Evolutionary conservation across 73 alveolate genomes (phyloP).

Genomic region (Tetrahymena thermophila): DNA sequence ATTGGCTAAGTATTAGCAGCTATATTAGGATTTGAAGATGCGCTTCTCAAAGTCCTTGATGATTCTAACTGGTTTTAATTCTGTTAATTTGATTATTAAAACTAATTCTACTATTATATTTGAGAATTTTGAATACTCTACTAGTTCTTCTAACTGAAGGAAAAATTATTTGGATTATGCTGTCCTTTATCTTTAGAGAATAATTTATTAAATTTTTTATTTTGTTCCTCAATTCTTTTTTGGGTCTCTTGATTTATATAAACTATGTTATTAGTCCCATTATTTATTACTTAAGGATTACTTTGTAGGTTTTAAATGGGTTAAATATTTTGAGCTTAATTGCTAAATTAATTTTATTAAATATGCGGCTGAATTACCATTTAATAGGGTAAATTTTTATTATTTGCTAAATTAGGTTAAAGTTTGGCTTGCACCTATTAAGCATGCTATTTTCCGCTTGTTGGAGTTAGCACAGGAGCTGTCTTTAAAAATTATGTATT

Average conservation of each 20-base stretch:
- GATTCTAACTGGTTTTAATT: neutral
- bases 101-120: neutral
- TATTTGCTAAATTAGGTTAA: neutral
- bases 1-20: neutral
- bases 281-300: neutral
- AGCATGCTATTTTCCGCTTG: neutral
- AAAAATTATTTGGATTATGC: neutral
- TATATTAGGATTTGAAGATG: neutral
- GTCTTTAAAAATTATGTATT: neutral
- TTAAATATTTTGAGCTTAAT: neutral
- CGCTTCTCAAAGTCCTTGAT: neutral
- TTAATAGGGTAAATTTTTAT: neutral
- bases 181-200: neutral
- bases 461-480: neutral
- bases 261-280: neutral
- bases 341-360: neutral
- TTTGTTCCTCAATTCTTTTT: neutral
- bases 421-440: neutral
- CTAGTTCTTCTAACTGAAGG: neutral
- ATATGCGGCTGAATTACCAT: neutral
- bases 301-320: neutral
- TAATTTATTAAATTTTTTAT: neutral
- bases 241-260: neutral
- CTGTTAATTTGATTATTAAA: neutral
- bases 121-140: neutral